These are phyloP conservation scores for Lentinula boryana DNA, from an alignment of 768 basidiomycete genomes.

Conservation along the genomic window DNA sequence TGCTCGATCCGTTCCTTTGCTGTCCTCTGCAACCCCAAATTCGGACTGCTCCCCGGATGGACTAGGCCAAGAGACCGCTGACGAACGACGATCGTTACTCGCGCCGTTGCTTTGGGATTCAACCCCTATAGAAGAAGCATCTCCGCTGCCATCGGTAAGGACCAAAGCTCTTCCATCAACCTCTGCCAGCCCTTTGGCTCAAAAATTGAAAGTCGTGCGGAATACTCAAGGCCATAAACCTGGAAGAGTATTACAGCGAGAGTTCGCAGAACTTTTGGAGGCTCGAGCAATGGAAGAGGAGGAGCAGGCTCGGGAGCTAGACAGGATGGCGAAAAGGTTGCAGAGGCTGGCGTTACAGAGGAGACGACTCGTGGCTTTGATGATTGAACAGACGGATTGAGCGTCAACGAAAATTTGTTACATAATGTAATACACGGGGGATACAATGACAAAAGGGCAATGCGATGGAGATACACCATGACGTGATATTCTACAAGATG, in stretches of 20 bases:
- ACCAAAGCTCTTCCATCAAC: neutral
- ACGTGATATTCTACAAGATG: slow-evolving; percentile 8
- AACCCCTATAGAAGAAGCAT: neutral
- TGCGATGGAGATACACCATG: neutral
- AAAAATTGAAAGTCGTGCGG: neutral
- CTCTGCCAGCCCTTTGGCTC: neutral
- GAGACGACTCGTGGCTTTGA: slow-evolving; percentile 3
- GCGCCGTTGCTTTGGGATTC: neutral
- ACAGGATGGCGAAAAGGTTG: slow-evolving; percentile 6
- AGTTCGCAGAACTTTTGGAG: slow-evolving; percentile 1
- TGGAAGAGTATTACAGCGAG: slow-evolving; percentile 4
- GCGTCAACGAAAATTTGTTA: neutral
- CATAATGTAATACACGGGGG: neutral
- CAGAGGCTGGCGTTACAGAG: slow-evolving; percentile 6
- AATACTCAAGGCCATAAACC: neutral
- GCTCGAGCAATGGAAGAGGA: slow-evolving; percentile 8
- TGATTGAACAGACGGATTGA: neutral
- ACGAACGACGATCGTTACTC: neutral
- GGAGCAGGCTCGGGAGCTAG: slow-evolving; percentile 5
- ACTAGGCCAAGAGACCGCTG: neutral
- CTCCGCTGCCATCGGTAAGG: too few species aligned
- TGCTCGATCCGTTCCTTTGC: neutral
- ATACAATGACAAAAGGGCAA: neutral
- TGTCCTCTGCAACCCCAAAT: neutral
- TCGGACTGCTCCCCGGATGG: neutral